A percentile compares a stretch with the other conserved stretches of the same genome.
Evolutionary conservation across 208 protist species (phyloP).

Genomic region (Trypanosoma vivax): DNA sequence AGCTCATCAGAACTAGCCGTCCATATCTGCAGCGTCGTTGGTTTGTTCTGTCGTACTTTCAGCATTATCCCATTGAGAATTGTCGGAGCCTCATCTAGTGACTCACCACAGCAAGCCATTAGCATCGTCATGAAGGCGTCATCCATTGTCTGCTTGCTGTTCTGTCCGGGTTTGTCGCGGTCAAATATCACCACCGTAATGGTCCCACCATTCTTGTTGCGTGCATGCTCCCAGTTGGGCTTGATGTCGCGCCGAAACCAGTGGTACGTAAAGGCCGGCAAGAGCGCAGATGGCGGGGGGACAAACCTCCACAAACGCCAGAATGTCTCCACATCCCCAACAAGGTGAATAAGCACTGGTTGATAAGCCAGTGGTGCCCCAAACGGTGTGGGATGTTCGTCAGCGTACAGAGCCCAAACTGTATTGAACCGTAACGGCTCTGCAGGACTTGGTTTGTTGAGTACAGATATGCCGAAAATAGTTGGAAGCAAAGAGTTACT

Average conservation of each 20-base stretch:
- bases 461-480: background rate
- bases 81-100: constrained; percentile 54
- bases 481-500: constrained; percentile 12
- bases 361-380: constrained; percentile 34
- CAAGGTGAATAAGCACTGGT: constrained; percentile 61
- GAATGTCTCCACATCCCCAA: constrained; percentile 68
- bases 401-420: constrained; percentile 75
- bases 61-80: constrained; percentile 84
- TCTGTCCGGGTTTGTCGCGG: constrained; percentile 64
- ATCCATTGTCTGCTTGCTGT: constrained; percentile 70
- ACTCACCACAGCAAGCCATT: constrained; percentile 58
- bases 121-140: constrained; percentile 80
- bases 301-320: constrained; percentile 79
- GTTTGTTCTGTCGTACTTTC: constrained; percentile 73
- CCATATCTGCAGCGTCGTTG: constrained; percentile 75
- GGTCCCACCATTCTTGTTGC: constrained; percentile 80
- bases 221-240: constrained; percentile 80
- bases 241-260: constrained; percentile 82
- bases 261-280: constrained; percentile 71
- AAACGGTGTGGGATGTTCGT: constrained; percentile 49
- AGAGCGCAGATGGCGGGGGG: constrained; percentile 49
- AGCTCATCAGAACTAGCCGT: constrained; percentile 56
- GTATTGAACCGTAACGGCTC: constrained; percentile 51
- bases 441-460: constrained; percentile 25
- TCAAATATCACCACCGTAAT: constrained; percentile 79